Conservation (phyloP, 2,329 filamentous ascomycete genomes). For the Apiospora koreana region DNA sequence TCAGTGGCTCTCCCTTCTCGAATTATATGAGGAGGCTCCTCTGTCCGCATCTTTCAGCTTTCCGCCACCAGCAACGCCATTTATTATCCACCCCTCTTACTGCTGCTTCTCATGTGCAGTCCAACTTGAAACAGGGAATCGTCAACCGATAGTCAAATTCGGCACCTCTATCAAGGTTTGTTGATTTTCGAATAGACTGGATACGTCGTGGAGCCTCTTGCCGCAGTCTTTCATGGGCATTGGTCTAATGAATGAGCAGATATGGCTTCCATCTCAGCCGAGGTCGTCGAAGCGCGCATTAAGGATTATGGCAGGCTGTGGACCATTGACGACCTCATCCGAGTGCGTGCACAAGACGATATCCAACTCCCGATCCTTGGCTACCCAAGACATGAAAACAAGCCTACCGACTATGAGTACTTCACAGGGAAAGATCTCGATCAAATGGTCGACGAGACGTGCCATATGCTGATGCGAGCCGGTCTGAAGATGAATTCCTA, state of each 20-base stretch:
- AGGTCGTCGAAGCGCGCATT: conserved; percentile 29
- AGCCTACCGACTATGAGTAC: conserved; percentile 37
- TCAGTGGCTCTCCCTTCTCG: neutral
- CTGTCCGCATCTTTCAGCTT: neutral
- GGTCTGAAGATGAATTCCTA: conserved; percentile 28
- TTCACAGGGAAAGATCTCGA: conserved; percentile 43
- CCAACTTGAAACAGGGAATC: neutral
- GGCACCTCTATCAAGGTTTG: too few relatives aligned
- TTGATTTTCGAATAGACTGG: too few relatives aligned
- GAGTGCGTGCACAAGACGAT: conserved; percentile 37
- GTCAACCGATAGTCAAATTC: too few relatives aligned
- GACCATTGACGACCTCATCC: conserved; percentile 43
- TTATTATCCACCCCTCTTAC: neutral
- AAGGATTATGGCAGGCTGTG: conserved; percentile 38
- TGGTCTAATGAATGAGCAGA: neutral
- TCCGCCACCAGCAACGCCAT: neutral
- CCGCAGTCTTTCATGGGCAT: too few relatives aligned
- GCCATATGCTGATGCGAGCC: conserved; percentile 30
- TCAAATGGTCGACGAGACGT: conserved; percentile 40
- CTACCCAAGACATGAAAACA: conserved; percentile 36
- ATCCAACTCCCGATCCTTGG: conserved; percentile 43
- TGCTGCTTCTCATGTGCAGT: neutral
- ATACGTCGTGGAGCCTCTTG: too few relatives aligned
- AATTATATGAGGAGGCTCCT: neutral
- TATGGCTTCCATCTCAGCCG: conserved; percentile 30